Percentiles rank a stretch among this genome's conserved stretches.
Evolutionary conservation across 805 yeast species (phyloP).

Genomic region (Starmerella stigmatis): DNA sequence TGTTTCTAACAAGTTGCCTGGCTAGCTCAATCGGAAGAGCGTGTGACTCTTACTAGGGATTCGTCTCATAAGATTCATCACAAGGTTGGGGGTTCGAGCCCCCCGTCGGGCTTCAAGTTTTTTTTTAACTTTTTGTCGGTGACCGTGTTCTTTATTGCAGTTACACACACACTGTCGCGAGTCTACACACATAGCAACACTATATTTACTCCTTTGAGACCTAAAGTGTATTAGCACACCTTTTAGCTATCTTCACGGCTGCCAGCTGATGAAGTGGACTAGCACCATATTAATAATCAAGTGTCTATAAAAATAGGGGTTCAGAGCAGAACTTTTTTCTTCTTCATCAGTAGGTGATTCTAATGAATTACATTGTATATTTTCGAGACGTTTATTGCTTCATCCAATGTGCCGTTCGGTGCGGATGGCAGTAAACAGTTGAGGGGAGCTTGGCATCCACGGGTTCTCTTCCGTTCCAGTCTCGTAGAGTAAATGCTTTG

Average conservation of each 20-base stretch:
- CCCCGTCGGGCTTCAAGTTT: slow-evolving; percentile 25
- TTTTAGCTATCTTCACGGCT: too few species aligned
- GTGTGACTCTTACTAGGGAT: slow-evolving; percentile 23
- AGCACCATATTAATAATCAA: too few species aligned
- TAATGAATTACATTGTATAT: slow-evolving; percentile 26
- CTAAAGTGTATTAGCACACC: too few species aligned
- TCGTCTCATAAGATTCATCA: slow-evolving; percentile 18
- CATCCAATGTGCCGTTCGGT: slow-evolving; percentile 20
- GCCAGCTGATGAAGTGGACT: too few species aligned
- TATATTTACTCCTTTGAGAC: too few species aligned
- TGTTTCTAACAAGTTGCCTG: slow-evolving; percentile 9
- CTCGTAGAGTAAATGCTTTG: slow-evolving; percentile 28
- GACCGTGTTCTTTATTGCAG: background rate
- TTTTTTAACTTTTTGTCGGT: slow-evolving; percentile 1
- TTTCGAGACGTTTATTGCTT: slow-evolving; percentile 24
- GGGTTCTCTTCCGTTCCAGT: slow-evolving; percentile 34
- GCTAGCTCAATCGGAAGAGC: slow-evolving; percentile 27
- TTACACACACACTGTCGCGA: background rate
- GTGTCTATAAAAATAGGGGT: too few species aligned
- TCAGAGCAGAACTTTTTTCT: too few species aligned
- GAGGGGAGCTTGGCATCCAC: slow-evolving; percentile 27
- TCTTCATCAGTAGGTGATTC: slow-evolving; percentile 28
- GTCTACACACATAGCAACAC: too few species aligned
- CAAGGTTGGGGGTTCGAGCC: slow-evolving; percentile 27
- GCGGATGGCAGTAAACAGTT: slow-evolving; percentile 21